phyloP scores from a whole-genome alignment of 2,329 filamentous ascomycete genomes.

The Aspergillus fischeri region DNA sequence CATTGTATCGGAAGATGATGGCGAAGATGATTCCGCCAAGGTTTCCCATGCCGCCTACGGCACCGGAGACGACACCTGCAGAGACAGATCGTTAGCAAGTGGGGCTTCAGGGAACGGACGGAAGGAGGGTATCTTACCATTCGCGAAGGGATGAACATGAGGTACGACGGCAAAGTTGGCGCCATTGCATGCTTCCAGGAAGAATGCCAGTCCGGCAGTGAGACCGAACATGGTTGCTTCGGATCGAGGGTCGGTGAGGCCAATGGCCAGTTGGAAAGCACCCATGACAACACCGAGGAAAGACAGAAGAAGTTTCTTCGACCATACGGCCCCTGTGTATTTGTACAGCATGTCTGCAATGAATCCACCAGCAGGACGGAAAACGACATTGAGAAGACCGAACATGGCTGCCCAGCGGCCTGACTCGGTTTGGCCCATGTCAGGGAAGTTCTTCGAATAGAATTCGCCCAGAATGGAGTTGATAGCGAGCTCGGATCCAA shows the following conservation, averaged over 20 bases:
- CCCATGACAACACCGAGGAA: constrained; percentile 55
- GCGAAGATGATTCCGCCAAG: constrained; percentile 81
- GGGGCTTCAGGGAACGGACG: background rate
- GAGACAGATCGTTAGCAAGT: constrained; percentile 1
- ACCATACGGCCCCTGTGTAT: constrained; percentile 51
- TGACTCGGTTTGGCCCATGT: constrained; percentile 51
- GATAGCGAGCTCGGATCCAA: constrained; percentile 58
- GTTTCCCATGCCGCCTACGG: constrained; percentile 77
- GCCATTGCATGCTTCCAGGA: constrained; percentile 80
- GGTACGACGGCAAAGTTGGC: constrained; percentile 83
- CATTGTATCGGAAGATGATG: constrained; percentile 74
- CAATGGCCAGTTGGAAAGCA: constrained; percentile 59
- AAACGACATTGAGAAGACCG: constrained; percentile 49
- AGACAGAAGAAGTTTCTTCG: constrained; percentile 61
- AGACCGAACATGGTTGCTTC: constrained; percentile 69
- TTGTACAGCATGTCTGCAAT: constrained; percentile 55
- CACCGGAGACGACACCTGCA: constrained; percentile 62
- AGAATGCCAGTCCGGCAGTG: constrained; percentile 71
- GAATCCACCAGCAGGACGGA: constrained; percentile 47
- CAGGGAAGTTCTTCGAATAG: constrained; percentile 54
- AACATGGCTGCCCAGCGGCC: constrained; percentile 56
- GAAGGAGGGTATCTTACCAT: constrained; percentile 50
- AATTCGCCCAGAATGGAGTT: constrained; percentile 59
- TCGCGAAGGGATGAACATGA: constrained; percentile 78
- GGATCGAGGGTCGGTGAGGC: constrained; percentile 58